Evolutionary conservation across 768 basidiomycete genomes (phyloP).

Genomic region (Suillus plorans): DNA sequence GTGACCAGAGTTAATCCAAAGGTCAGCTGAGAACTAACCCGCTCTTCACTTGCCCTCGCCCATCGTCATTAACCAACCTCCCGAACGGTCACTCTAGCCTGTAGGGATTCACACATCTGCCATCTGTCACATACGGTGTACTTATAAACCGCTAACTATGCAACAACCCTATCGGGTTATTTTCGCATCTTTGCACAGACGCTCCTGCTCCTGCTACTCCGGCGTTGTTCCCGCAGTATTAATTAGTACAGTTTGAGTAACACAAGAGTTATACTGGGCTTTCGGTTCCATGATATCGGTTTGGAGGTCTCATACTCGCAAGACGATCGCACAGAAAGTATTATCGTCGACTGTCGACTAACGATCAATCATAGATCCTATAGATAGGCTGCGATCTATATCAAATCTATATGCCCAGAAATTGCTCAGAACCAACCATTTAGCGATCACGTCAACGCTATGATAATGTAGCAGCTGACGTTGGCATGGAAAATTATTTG

Average conservation of each 20-base stretch:
- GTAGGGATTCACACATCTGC: too few relatives aligned
- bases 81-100: too few relatives aligned
- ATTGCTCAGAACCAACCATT: not conserved
- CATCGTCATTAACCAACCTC: too few relatives aligned
- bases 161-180: too few relatives aligned
- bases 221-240: not conserved
- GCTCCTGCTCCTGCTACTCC: not conserved
- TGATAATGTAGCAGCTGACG: not conserved
- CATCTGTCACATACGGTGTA: too few relatives aligned
- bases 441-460: not conserved
- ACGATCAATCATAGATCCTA: not conserved
- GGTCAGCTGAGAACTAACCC: too few relatives aligned
- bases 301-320: not conserved
- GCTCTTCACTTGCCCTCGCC: too few relatives aligned
- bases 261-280: not conserved
- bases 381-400: not conserved
- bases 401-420: not conserved
- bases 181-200: not conserved
- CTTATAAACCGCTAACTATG: too few relatives aligned
- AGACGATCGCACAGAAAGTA: not conserved
- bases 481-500: conserved; percentile 1
- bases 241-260: not conserved
- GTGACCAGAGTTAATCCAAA: too few relatives aligned
- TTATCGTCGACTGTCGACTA: not conserved
- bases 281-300: not conserved